Base-by-base conservation (phyloP, 805 yeast genomes). In the Metschnikowia proteae region DNA sequence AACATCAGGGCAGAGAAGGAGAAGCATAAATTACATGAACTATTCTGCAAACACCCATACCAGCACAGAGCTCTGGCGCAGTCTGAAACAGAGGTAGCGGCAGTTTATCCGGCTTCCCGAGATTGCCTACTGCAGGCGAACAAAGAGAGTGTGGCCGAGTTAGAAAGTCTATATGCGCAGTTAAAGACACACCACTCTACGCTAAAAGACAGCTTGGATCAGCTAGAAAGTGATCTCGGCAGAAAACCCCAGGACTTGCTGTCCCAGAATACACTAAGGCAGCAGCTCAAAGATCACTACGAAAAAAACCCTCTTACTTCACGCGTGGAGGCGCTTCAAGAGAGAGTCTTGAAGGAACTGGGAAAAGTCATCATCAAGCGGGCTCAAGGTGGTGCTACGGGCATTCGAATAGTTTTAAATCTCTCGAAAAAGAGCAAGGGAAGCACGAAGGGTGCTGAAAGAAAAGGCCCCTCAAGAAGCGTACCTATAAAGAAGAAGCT, bases 271-370 rank as follows among this genome's bases (percentile, higher is more conserved):
- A 52, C 51, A 23, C 59, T 72, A 11, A 54, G 71, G 34, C 56
- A 57, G 34, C 67, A 68, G 49, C 59, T 73, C 23, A 61, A 53
- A 27, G 51, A 60, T 5, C 76, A 73, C 52, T 73, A 73, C 51
- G 51, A 55, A 13, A 56, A 61, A 34, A 51, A 67, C 43, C 76
- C 76, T 2, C 58, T 72, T 32, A 48, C 51, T 3, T 71, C 76
- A 6, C 76, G 70, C 48, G 59, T 54, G 13, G 76, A 71, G 48
- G 75, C 76, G 2, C 56, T 68, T 32, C 70, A 65, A 40, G 60
- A 59, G 43, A 50, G 56, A 6, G 51, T 52, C 9, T 36, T 56
- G 36, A 36, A 50, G 25, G 48, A 52, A 11, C 56, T 39, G 54
- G 48, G 54, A 10, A 46, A 43, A 9, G 58, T 52, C 37, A 48